A percentile compares a stretch with the other conserved stretches of the same genome.
phyloP scores from a whole-genome alignment of 2,329 filamentous ascomycete species.

The Leptographium wingfieldii region DNA sequence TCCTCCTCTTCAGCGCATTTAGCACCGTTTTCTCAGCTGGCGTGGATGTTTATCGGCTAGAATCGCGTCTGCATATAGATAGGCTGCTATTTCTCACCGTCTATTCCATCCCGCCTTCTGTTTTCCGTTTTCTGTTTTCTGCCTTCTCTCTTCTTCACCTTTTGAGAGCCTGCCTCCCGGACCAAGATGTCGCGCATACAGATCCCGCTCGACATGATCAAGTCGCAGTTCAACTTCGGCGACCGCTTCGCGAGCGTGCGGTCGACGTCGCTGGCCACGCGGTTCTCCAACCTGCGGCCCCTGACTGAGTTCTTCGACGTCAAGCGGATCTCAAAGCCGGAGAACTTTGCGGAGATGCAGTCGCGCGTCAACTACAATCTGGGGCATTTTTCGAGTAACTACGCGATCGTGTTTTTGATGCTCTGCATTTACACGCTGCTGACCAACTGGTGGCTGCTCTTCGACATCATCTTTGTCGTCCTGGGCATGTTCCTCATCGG shows the following conservation, averaged over 20 bases:
- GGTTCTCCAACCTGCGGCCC: slow-evolving; percentile 87
- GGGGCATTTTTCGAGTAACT: slow-evolving; percentile 96
- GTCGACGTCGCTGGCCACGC: slow-evolving; percentile 61
- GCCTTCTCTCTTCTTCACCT: not conserved
- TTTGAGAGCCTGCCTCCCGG: not conserved
- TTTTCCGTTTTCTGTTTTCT: not conserved
- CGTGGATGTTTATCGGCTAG: not conserved
- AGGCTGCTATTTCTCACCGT: not conserved
- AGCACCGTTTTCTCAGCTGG: too few species aligned
- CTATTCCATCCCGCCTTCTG: not conserved
- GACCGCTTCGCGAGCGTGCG: slow-evolving; percentile 79
- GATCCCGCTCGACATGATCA: slow-evolving; percentile 84
- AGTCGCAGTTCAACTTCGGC: slow-evolving; percentile 74
- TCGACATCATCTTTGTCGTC: slow-evolving; percentile 81
- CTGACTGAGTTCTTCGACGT: slow-evolving; percentile 90
- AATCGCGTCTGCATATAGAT: too few species aligned
- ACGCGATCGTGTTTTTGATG: slow-evolving; percentile 86
- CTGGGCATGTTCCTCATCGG: slow-evolving; percentile 85
- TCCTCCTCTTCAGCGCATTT: too few species aligned
- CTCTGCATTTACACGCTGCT: slow-evolving; percentile 91
- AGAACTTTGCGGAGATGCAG: slow-evolving; percentile 78
- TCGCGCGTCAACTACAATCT: slow-evolving; percentile 95
- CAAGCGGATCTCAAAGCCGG: slow-evolving; percentile 89
- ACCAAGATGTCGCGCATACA: slow-evolving; percentile 67
- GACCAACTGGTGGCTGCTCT: slow-evolving; percentile 74